Evolutionary conservation across 495 filamentous ascomycete species (phyloP), one percentile per base, ranked within the genome.

Genomic region (Lophium mytilinum): DNA sequence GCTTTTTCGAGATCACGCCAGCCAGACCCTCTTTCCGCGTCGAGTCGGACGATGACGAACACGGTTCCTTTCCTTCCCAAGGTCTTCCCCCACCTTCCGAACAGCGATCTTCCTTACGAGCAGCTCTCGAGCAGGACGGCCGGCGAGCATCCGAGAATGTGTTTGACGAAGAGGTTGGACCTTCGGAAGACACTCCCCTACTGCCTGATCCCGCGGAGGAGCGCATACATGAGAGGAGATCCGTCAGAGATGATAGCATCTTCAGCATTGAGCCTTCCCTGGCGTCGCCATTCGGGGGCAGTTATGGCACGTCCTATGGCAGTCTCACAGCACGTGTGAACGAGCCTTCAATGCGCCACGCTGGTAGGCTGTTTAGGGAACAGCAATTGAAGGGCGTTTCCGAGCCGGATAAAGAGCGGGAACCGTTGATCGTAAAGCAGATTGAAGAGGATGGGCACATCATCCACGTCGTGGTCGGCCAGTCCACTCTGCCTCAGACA

Each of bases 401-500:
- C 18, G 62, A 71, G 40, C 69, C 68, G n/a, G 75, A 89, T 55
- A 82, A 82, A 21, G 89, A 90, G 66, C 74, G 84, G 37, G 83
- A 87, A 61, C 89, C 89, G 1, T 76, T 98, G 48, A 68, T 96
- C 19, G 83, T 96, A 43, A 94, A 89, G 71, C 83, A 89, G 66
- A 80, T 94, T 69, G 78, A 80, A 55, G 88, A 93, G 65, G 90
- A 95, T 68, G 93, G 93, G 21, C 88, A 86, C 56, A 75, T 90
- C 15, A 82, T 94, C 30, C 77, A 87, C 65, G 78, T 91, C 24
- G 83, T 97, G 7, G 81, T 93, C 56, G 93, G 93, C 37, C 90
- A 92, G 75, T 94, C 88, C 9, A 98, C 93, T 2, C 73, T 96
- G 33, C 90, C 92, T 1, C 93, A 98, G 73, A 97, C 93, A 0